phyloP scores from a whole-genome alignment of 495 filamentous ascomycete genomes.

The Penicillium steckii region DNA sequence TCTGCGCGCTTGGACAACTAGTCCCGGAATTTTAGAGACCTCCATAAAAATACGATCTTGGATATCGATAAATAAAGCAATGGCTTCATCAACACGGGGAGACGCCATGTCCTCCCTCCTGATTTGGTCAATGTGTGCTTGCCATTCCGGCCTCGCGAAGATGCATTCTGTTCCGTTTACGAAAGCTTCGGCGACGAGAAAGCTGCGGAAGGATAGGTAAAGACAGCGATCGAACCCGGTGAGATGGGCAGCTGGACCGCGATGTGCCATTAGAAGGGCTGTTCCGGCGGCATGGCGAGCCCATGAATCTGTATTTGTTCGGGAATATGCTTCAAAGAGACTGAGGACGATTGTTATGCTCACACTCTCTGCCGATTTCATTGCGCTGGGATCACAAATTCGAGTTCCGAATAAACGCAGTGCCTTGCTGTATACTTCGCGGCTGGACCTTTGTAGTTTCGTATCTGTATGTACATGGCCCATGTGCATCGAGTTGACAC shows the following conservation, averaged over 20 bases:
- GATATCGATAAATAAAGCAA: constrained; percentile 21
- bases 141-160: constrained; percentile 29
- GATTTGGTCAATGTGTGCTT: constrained; percentile 24
- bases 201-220: constrained; percentile 31
- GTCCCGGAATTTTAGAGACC: constrained; percentile 20
- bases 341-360: constrained; percentile 28
- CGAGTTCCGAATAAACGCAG: constrained; percentile 26
- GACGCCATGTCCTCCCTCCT: constrained; percentile 21
- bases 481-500: constrained; percentile 21
- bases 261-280: constrained; percentile 26
- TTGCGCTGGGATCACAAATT: constrained; percentile 18
- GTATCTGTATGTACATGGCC: constrained; percentile 11
- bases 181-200: constrained; percentile 27
- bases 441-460: constrained; percentile 19
- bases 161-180: constrained; percentile 22
- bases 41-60: constrained; percentile 25
- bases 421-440: constrained; percentile 32
- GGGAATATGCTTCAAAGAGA: constrained; percentile 30
- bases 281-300: constrained; percentile 32
- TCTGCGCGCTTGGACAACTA: constrained; percentile 15
- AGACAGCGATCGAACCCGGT: constrained; percentile 28
- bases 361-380: constrained; percentile 24
- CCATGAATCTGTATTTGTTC: constrained; percentile 29
- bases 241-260: constrained; percentile 26
- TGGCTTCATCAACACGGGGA: constrained; percentile 11